A percentile compares a stretch with the other conserved stretches of the same genome.
These are phyloP conservation scores for Neurospora sp. DNA, from an alignment of 495 filamentous ascomycete genomes.

Conservation along the genomic window DNA sequence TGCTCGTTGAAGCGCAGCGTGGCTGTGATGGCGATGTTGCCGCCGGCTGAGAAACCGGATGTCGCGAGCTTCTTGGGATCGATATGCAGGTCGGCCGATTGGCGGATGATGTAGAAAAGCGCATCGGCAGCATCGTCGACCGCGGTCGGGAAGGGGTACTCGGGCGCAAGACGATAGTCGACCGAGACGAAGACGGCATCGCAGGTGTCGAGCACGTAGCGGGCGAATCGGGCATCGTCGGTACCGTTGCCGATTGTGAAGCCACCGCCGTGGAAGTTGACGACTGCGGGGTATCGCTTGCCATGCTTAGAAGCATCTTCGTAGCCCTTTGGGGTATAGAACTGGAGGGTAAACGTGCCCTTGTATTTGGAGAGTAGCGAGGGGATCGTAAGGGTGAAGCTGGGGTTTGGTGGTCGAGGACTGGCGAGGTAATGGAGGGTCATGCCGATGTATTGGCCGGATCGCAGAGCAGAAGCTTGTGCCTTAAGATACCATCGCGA, in stretches of 20 bases:
- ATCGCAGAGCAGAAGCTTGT: constrained; percentile 67
- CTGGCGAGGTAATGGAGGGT: constrained; percentile 58
- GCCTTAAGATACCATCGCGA: constrained; percentile 59
- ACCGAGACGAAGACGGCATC: constrained; percentile 57
- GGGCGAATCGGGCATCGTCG: constrained; percentile 64
- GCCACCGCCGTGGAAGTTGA: constrained; percentile 73
- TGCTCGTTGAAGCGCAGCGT: constrained; percentile 52
- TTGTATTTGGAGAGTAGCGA: constrained; percentile 45
- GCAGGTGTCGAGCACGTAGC: constrained; percentile 38
- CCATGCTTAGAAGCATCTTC: constrained; percentile 40
- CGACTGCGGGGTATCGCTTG: constrained; percentile 49
- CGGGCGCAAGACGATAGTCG: constrained; percentile 68
- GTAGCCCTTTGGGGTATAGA: constrained; percentile 68
- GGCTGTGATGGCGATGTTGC: constrained; percentile 75
- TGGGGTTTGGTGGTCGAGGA: constrained; percentile 55
- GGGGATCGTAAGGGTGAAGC: constrained; percentile 54
- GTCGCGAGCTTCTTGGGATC: constrained; percentile 48
- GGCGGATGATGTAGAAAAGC: constrained; percentile 51
- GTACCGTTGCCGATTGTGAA: constrained; percentile 63
- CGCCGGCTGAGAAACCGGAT: constrained; percentile 81
- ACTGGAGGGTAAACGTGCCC: constrained; percentile 57
- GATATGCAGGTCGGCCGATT: constrained; percentile 42
- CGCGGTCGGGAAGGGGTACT: constrained; percentile 65
- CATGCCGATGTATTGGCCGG: constrained; percentile 74
- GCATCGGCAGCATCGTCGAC: constrained; percentile 70